These are phyloP conservation scores for Dictyostelium discoideum DNA, from an alignment of 78 protist species.

Conservation along the genomic window DNA sequence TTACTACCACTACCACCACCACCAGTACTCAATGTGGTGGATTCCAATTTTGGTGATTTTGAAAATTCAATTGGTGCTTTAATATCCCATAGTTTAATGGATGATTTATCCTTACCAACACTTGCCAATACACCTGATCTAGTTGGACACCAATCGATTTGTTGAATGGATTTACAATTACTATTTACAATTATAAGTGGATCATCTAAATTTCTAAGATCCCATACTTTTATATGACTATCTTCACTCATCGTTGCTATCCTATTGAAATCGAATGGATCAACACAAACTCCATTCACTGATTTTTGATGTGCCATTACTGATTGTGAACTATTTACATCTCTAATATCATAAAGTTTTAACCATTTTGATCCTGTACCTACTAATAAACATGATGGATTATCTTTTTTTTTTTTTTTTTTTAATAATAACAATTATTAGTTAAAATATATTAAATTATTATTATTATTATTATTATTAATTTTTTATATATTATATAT, in stretches of 20 bases:
- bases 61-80: conserved; percentile 50
- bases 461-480: too few species aligned
- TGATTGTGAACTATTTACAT: conserved; percentile 51
- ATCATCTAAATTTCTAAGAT: conserved; percentile 73
- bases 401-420: not conserved
- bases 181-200: conserved; percentile 61
- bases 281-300: conserved; percentile 55
- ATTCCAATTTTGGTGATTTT: not conserved
- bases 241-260: conserved; percentile 79
- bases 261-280: conserved; percentile 77
- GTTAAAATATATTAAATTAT: too few species aligned
- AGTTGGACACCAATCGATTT: conserved; percentile 85
- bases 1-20: too few species aligned
- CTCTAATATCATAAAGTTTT: conserved; percentile 71
- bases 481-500: too few species aligned
- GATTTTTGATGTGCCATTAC: conserved; percentile 73
- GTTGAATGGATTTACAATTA: conserved; percentile 71
- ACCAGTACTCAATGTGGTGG: not conserved
- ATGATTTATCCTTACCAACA: conserved; percentile 45
- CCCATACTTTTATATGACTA: conserved; percentile 78
- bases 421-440: not conserved
- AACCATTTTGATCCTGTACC: conserved; percentile 83
- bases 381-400: conserved; percentile 42
- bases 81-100: conserved; percentile 73
- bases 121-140: conserved; percentile 80